A percentile compares a stretch with the other conserved stretches of the same genome.
Conservation (phyloP, 1,284 basidiomycete species). For the Cryptococcus amylolentus region DNA sequence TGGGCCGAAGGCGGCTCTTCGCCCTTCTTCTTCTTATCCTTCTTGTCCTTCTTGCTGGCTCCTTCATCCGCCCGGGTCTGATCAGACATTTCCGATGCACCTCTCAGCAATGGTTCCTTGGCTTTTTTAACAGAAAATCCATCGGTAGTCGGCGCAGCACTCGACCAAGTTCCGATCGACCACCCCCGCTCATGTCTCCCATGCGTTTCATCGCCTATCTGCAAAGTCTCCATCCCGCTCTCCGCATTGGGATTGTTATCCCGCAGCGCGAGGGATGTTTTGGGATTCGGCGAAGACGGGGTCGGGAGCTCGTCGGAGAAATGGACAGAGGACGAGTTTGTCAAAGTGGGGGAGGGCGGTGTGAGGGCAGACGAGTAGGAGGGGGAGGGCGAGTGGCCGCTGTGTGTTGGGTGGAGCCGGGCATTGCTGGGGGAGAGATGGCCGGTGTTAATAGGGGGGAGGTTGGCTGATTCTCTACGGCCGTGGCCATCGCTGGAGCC, state of each 20-base stretch:
- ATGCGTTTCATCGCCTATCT: constrained; percentile 53
- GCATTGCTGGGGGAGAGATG: constrained; percentile 27
- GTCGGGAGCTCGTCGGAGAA: constrained; percentile 34
- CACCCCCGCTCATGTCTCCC: constrained; percentile 24
- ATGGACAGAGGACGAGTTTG: constrained; percentile 35
- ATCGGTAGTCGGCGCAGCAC: constrained; percentile 16
- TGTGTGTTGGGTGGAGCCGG: constrained; percentile 9
- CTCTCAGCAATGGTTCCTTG: constrained; percentile 8
- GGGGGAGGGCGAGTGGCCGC: constrained; percentile 17
- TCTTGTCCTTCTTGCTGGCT: constrained; percentile 19
- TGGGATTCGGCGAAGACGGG: constrained; percentile 19
- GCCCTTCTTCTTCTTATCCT: constrained; percentile 30
- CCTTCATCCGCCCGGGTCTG: constrained; percentile 10
- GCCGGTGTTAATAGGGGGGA: constrained; percentile 14
- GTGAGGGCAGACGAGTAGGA: constrained; percentile 26
- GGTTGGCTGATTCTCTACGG: neutral
- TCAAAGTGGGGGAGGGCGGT: constrained; percentile 42
- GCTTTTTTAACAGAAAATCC: constrained; percentile 5
- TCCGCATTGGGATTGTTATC: constrained; percentile 66
- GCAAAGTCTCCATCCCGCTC: constrained; percentile 58
- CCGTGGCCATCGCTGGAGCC: too few relatives aligned
- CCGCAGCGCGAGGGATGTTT: constrained; percentile 59
- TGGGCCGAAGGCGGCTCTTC: constrained; percentile 31
- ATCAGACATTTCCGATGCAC: constrained; percentile 1
- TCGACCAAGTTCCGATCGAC: constrained; percentile 34